Conservation (phyloP, 768 basidiomycete genomes). For the Pleurotus citrinopileatus region DNA sequence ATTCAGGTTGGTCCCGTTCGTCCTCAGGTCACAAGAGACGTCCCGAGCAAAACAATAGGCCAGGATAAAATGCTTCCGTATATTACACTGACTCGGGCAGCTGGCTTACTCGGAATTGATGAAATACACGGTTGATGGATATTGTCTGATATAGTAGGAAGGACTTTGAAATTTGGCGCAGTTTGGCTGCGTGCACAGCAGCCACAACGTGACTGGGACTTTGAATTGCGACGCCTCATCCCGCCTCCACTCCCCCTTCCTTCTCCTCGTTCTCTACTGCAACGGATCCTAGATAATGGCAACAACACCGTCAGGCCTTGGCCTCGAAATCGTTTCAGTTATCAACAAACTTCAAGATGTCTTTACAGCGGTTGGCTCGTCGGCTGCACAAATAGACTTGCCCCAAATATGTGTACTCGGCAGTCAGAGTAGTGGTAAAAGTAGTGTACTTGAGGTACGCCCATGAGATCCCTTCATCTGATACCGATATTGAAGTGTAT, state of each 20-base stretch:
- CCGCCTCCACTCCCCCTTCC: slow-evolving; percentile 17
- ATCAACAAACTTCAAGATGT: slow-evolving; percentile 93
- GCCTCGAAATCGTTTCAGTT: slow-evolving; percentile 75
- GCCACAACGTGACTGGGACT: not conserved
- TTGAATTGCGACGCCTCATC: not conserved
- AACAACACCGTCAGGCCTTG: slow-evolving; percentile 63
- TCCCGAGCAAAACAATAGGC: too few species aligned
- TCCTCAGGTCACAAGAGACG: too few species aligned
- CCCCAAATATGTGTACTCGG: slow-evolving; percentile 91
- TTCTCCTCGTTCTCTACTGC: slow-evolving; percentile 15
- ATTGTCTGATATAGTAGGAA: too few species aligned
- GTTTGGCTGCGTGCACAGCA: slow-evolving; percentile 8
- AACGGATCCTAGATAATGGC: slow-evolving; percentile 37
- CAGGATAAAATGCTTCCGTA: too few species aligned
- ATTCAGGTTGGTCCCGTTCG: too few species aligned
- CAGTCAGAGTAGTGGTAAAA: slow-evolving; percentile 91
- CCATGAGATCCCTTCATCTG: not conserved
- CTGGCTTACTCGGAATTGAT: too few species aligned
- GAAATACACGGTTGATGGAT: too few species aligned
- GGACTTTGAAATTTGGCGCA: slow-evolving; percentile 9
- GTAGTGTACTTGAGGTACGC: slow-evolving; percentile 85
- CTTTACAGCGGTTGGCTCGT: slow-evolving; percentile 79
- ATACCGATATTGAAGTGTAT: slow-evolving; percentile 11
- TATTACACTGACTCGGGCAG: too few species aligned
- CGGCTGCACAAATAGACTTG: slow-evolving; percentile 78